These are phyloP conservation scores for Hagleromyces aurorensis DNA, from an alignment of 805 yeast genomes.

Conservation along the genomic window DNA sequence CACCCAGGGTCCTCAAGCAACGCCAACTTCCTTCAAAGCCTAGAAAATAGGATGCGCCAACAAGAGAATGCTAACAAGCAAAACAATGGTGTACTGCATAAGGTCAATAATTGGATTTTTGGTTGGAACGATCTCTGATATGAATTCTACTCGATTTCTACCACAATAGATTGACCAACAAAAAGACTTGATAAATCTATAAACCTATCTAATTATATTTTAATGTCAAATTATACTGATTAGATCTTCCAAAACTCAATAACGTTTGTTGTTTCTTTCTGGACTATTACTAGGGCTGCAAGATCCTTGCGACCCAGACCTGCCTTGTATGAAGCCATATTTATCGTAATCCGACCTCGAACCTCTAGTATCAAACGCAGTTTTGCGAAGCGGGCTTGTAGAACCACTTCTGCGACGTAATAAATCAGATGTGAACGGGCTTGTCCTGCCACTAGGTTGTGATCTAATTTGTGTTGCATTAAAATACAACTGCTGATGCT, in stretches of 20 bases:
- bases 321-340: neutral
- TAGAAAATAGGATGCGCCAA: conserved; percentile 26
- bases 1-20: conserved; percentile 18
- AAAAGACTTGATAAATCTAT: neutral
- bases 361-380: conserved; percentile 1
- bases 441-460: no score
- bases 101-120: conserved; percentile 41
- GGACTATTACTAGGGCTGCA: conserved; percentile 6
- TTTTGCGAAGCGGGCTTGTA: conserved; percentile 7
- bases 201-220: conserved; percentile 1
- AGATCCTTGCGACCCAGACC: conserved; percentile 1
- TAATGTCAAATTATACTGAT: neutral
- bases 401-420: conserved; percentile 6
- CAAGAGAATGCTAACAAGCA: conserved; percentile 15
- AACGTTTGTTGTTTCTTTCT: neutral
- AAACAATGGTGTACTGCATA: conserved; percentile 19
- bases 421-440: no score
- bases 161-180: neutral
- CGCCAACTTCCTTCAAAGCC: conserved; percentile 21
- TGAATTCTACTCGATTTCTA: conserved; percentile 1
- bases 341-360: neutral
- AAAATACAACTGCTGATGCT: no score
- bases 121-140: conserved; percentile 44
- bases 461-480: no score
- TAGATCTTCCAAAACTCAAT: conserved; percentile 1